Base-by-base conservation (phyloP, 805 yeast genomes). In the Ogataea siamensis region DNA sequence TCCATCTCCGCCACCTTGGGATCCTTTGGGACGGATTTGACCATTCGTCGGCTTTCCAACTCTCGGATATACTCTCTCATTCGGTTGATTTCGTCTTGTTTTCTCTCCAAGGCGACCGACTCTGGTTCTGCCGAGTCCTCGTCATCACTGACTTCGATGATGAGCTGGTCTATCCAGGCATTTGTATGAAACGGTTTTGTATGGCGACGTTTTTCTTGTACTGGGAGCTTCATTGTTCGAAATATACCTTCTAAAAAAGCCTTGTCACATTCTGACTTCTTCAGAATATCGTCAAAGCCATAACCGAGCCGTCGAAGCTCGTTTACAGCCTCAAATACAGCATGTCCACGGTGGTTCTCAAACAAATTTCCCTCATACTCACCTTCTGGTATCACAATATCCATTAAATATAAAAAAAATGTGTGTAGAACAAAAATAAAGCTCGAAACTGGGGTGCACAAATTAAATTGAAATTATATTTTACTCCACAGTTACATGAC, bases 91-190 rank as follows among this genome's bases (percentile, higher is more conserved):
- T 50, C 49, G 23, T 39, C 42, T 33, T 51, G 50, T 24, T 45
- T 49, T 15, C 35, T 32, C 34, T 34, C 21, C 36, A 46, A 14
- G 29, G 5, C 15, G 19, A 11, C 29, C 16, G 16, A 35, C 11
- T 42, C 42, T 3, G 12, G 28, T 12, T 31, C 37, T n/a, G 21
- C 37, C 2, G 22, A 19, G 13, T 31, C 40, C 14, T 45, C 51
- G 41, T 74, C 87, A 49, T 77, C 57, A 28, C 48, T 47, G 20
- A 53, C 21, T n/a, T 40, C 50, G 6, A 54, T 40, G 7, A 36
- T 36, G 37, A 51, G 24, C 12, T 42, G 23, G 7, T 39, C 27
- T 22, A 45, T 28, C 55, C 57, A 54, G n/a, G 37, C 41, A 19
- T 21, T 32, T 31, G 41, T 37, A 29, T 49, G 43, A 26, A 52